Evolutionary conservation across 306 rosid genomes (phyloP).

Genomic region (Castanea sativa): DNA sequence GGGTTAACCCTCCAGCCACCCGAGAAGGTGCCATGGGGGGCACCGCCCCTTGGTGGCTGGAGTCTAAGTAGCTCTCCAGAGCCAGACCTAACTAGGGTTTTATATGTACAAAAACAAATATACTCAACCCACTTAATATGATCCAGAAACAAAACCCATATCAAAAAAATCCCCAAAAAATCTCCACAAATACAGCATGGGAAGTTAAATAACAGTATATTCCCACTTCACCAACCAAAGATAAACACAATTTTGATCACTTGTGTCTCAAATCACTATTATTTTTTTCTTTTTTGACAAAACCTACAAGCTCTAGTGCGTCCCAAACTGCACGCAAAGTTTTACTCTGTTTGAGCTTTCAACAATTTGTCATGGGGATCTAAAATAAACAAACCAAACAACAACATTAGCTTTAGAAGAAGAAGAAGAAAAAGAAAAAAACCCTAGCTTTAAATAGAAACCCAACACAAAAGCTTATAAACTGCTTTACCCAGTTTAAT

Average conservation of each 20-base stretch:
- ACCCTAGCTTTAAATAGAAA: constrained; percentile 14
- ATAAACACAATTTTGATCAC: neutral
- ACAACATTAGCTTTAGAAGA: constrained; percentile 29
- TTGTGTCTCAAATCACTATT: constrained; percentile 16
- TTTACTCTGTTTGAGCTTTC: constrained; percentile 26
- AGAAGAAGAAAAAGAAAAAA: constrained; percentile 5
- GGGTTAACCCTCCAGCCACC: constrained; percentile 91
- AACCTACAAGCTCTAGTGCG: constrained; percentile 23
- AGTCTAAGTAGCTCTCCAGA: constrained; percentile 74
- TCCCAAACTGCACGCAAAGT: constrained; percentile 26
- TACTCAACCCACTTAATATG: constrained; percentile 31
- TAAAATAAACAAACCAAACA: constrained; percentile 32
- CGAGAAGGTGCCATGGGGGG: constrained; percentile 90
- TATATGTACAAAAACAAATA: constrained; percentile 21
- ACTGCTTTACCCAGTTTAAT: constrained; percentile 2
- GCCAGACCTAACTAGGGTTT: constrained; percentile 52
- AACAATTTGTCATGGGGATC: constrained; percentile 36
- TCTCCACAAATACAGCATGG: constrained; percentile 12
- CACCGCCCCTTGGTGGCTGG: constrained; percentile 67
- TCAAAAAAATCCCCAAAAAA: constrained; percentile 14
- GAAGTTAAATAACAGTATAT: constrained; percentile 8
- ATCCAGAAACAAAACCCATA: constrained; percentile 29
- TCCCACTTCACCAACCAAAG: constrained; percentile 20
- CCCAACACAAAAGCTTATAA: constrained; percentile 2
- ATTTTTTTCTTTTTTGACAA: neutral